Evolutionary conservation across 371 early-diverging fungal species (phyloP).

Genomic region (Apophysomyces ossiformis): DNA sequence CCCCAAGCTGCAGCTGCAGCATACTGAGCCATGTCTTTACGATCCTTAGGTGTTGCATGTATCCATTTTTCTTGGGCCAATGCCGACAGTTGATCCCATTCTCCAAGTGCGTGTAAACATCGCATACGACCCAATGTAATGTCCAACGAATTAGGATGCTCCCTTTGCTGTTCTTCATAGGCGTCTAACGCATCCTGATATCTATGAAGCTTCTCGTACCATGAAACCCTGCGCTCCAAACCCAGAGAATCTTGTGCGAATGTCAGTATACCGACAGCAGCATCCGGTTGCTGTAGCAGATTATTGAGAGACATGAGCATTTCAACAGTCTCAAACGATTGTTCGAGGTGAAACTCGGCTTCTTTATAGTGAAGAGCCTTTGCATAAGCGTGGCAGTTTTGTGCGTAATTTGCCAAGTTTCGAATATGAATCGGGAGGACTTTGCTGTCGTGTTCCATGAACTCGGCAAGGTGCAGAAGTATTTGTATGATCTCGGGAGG

Average conservation of each 20-base stretch:
- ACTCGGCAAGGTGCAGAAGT: constrained; percentile 94
- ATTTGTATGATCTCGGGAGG: constrained; percentile 94
- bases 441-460: constrained; percentile 98
- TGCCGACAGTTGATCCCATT: constrained; percentile 89
- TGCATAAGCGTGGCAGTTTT: constrained; percentile 94
- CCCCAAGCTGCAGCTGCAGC: constrained; percentile 98
- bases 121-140: constrained; percentile 89
- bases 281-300: constrained; percentile 94
- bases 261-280: constrained; percentile 93
- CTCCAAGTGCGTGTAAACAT: constrained; percentile 91
- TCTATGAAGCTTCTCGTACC: constrained; percentile 94
- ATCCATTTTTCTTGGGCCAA: constrained; percentile 89
- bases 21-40: constrained; percentile 78
- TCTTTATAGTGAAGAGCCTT: constrained; percentile 98
- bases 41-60: constrained; percentile 54
- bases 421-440: constrained; percentile 93
- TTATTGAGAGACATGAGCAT: constrained; percentile 95
- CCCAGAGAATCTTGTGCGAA: constrained; percentile 90
- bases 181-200: constrained; percentile 96
- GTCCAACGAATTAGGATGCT: constrained; percentile 77
- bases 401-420: constrained; percentile 88
- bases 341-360: constrained; percentile 89
- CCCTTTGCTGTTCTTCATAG: constrained; percentile 82
- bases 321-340: constrained; percentile 88
- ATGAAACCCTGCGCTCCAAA: constrained; percentile 86